phyloP scores from a whole-genome alignment of 306 rosid species.

The Medicago lupulina region DNA sequence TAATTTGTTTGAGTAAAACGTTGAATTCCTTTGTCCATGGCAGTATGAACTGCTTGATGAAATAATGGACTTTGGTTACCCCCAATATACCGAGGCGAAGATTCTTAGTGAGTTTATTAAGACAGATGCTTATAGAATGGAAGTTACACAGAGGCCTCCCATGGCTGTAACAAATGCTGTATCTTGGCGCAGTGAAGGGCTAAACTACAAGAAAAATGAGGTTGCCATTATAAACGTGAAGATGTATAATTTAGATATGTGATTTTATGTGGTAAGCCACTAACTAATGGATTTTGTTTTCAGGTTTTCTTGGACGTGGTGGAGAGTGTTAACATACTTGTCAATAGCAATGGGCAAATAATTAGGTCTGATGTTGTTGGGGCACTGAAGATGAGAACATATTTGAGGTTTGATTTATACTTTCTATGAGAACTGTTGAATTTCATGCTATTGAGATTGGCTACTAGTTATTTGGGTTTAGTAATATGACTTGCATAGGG shows the following conservation, averaged over 20 bases:
- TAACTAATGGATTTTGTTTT: constrained; percentile 35
- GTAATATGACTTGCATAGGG: constrained; percentile 23
- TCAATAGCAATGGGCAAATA: constrained; percentile 98
- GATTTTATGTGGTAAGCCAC: constrained; percentile 25
- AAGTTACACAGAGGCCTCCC: constrained; percentile 95
- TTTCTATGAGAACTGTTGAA: constrained; percentile 21
- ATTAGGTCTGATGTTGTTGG: constrained; percentile 98
- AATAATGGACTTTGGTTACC: constrained; percentile 98
- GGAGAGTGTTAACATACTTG: constrained; percentile 98
- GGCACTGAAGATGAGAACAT: constrained; percentile 97
- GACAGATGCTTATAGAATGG: constrained; percentile 99
- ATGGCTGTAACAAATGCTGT: constrained; percentile 99
- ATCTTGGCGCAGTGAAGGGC: constrained; percentile 99
- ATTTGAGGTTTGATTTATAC: constrained; percentile 71
- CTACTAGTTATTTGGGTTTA: constrained; percentile 35
- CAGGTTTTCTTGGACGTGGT: constrained; percentile 99
- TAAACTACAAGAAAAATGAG: constrained; percentile 96
- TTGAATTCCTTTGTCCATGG: constrained; percentile 37
- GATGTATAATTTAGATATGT: constrained; percentile 5
- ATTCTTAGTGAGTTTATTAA: constrained; percentile 97
- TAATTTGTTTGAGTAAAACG: constrained; percentile 1
- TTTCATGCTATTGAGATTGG: constrained; percentile 36
- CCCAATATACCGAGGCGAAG: constrained; percentile 94
- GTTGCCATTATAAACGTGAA: constrained; percentile 41
- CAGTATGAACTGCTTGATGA: constrained; percentile 97